phyloP scores from a whole-genome alignment of 2,329 filamentous ascomycete species.

The Kalaharituber pfeilii region DNA sequence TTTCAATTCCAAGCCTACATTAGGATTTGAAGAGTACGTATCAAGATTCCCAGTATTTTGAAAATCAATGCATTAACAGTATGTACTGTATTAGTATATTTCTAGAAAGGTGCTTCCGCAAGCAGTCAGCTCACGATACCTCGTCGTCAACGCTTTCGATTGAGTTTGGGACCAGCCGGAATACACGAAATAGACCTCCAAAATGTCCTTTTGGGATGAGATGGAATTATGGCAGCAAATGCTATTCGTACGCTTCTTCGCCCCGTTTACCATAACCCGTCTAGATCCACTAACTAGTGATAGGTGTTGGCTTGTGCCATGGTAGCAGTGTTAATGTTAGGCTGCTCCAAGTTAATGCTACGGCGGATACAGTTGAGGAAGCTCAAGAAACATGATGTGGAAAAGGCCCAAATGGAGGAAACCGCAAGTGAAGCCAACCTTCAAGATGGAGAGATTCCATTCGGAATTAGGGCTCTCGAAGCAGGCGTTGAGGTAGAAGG shows the following conservation, averaged over 20 bases:
- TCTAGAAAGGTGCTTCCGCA: too few species aligned
- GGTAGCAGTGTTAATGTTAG: slow-evolving; percentile 28
- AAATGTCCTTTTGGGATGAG: slow-evolving; percentile 39
- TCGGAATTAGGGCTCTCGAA: slow-evolving; percentile 71
- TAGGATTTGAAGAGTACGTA: too few species aligned
- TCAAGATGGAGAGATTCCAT: slow-evolving; percentile 43
- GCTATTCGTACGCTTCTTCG: slow-evolving; percentile 53
- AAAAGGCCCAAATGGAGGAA: background rate
- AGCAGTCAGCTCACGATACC: too few species aligned
- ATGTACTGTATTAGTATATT: too few species aligned
- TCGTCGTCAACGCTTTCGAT: too few species aligned
- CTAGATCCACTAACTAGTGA: background rate
- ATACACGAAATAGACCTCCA: too few species aligned
- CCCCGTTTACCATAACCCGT: slow-evolving; percentile 11
- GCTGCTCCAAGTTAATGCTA: slow-evolving; percentile 37
- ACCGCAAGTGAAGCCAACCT: slow-evolving; percentile 17
- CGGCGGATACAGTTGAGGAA: slow-evolving; percentile 3
- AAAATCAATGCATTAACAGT: too few species aligned
- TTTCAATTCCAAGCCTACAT: too few species aligned
- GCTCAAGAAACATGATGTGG: background rate
- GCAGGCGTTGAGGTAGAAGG: slow-evolving; percentile 70
- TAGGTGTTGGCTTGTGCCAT: background rate
- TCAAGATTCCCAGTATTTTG: too few species aligned
- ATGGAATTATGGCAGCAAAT: slow-evolving; percentile 83
- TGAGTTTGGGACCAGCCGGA: too few species aligned